A percentile compares a stretch with the other conserved stretches of the same genome.
phyloP scores from a whole-genome alignment of 2,329 filamentous ascomycete species.

The Microsporum canis region DNA sequence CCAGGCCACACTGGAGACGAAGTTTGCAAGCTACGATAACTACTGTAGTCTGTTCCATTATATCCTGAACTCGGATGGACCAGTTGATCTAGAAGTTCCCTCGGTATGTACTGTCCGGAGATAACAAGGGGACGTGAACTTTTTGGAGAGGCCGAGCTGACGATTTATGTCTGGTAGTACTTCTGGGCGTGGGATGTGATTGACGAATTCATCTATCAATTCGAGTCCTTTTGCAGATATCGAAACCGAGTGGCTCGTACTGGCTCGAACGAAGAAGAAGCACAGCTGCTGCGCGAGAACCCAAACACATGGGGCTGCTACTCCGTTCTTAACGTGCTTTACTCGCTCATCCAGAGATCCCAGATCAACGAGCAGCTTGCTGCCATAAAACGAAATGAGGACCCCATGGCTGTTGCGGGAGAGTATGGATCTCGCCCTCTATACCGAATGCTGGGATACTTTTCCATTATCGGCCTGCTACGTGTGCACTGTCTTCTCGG shows the following conservation, averaged over 20 bases:
- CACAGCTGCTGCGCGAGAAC: conserved; percentile 83
- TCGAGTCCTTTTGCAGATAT: conserved; percentile 98
- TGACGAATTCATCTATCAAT: conserved; percentile 99
- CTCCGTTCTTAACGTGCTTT: conserved; percentile 96
- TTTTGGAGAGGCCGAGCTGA: not conserved
- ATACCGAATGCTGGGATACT: conserved; percentile 98
- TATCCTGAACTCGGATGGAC: conserved; percentile 98
- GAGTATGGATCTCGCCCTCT: conserved; percentile 91
- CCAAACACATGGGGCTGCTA: conserved; percentile 99
- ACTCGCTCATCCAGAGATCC: conserved; percentile 95
- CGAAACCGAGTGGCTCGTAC: conserved; percentile 77
- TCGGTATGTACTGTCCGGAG: conserved; percentile 48
- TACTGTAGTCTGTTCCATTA: conserved; percentile 99
- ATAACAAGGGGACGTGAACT: not conserved
- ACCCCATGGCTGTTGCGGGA: conserved; percentile 74
- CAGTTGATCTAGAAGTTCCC: conserved; percentile 90
- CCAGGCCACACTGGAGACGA: conserved; percentile 87
- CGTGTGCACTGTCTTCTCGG: conserved; percentile 92
- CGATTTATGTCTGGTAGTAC: conserved; percentile 49
- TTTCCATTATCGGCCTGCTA: conserved; percentile 94
- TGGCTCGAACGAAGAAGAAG: conserved; percentile 79
- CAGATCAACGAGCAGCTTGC: conserved; percentile 96
- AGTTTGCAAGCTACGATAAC: conserved; percentile 97
- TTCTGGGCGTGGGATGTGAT: conserved; percentile 99
- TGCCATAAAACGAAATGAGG: conserved; percentile 88